Evolutionary conservation across 441 rosid genomes (phyloP), one percentile per base, ranked within the genome.

Genomic region (Capsella rubella): DNA sequence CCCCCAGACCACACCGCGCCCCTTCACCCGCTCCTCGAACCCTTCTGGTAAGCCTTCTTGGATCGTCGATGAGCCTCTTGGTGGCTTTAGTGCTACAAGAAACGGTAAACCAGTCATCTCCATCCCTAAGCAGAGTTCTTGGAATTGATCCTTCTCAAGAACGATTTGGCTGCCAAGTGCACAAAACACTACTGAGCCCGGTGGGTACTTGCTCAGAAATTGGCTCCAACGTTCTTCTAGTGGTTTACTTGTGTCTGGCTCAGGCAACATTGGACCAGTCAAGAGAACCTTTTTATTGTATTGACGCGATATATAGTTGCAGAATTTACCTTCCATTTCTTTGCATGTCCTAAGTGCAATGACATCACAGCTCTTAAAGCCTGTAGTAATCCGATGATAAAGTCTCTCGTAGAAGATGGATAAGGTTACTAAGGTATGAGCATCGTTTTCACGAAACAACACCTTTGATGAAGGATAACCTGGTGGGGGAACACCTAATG

Each of bases 1-100:
- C n/a, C 50, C 50, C 16, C 21, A 46, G 6, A 46, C 50, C 10
- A n/a, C 50, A n/a, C 50, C 50, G 6, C 50, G 50, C 18, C 21
- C 50, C 1, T 46, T 46, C 1, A 46, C 50, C 10, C 91, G 69
- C 73, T 86, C 87, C 16, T 69, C 72, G 12, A 87, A 89, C 51
- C 89, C 94, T 18, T 80, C 73, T 0, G 87, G 92, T 13, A 84
- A 51, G 1, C 83, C 90, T 65, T 87, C 89, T 63, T 87, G 82
- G 5, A 87, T 46, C 0, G 84, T 77, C 4, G 66, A 6, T 11
- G 42, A 15, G 0, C 72, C 77, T 25, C 16, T 47, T 5, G 72
- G 77, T 46, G 73, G 57, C 42, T 35, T 63, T 34, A 73, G 11
- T 0, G 72, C 82, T 27, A 76, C 59, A 29, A 80, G 31, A 64